Base-by-base conservation (phyloP, 176 grass and related monocot species). In the Thinopyrum elongatum region DNA sequence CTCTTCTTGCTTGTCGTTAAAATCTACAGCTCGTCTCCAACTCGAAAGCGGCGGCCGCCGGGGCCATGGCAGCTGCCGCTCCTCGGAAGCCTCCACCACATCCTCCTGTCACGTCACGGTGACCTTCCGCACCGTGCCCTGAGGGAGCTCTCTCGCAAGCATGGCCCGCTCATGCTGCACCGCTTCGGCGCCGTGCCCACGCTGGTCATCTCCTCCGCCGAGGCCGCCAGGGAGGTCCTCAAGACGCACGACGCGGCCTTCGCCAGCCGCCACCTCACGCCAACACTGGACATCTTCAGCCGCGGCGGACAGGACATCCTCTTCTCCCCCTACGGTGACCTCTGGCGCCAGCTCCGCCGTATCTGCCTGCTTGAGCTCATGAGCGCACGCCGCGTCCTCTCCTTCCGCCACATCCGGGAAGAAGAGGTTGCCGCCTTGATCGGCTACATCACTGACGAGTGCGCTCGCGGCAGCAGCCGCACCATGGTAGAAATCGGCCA, bases 311-410 rank as follows among this genome's bases (percentile, higher is more conserved):
- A 38, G 2, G 53, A 71, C 46, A 15, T 91, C 15, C 65, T 87
- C 44, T 87, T 87, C 69, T 86, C 85, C 44, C 81, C 80, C 7
- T 87, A 91, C 76, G 76, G 85, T 44, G 89, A 91, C 15, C 76
- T 84, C 19, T 91, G 85, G 89, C 61, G 81, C 29, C 39, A 90
- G 74, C 31, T 87, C 66, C 85, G 81, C 1, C 51, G 63, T 4
- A 1, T 84, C 9, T 91, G 80, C 75, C 21, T 87, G 25, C 60
- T 87, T 27, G 89, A 91, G 81, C 81, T 87, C 41, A 41, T 91
- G 67, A 38, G 15, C 58, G 8, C 68, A 21, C 81, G 81, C 59
- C 85, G 85, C 31, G 85, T 91, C 11, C 68, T 14, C 19, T 80
- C 89, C 0, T 70, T 87, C 10, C 76, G 67, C 34, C 46, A 16